Conservation (phyloP, 768 basidiomycete genomes). For the Candolleomyces eurysporus region DNA sequence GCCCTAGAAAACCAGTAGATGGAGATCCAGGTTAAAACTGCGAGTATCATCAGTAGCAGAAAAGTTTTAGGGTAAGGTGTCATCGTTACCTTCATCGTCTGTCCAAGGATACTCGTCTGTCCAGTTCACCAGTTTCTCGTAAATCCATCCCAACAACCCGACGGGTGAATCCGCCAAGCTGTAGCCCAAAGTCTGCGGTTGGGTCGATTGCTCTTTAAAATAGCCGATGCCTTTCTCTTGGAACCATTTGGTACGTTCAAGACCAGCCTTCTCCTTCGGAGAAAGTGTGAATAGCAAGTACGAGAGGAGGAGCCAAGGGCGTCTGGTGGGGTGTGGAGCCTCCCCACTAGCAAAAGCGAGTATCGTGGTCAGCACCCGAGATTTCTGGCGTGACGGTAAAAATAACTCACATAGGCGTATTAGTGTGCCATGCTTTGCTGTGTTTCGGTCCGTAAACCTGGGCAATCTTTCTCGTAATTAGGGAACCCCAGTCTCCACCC, state of each 20-base stretch:
- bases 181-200: conserved; percentile 56
- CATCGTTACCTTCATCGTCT: conserved; percentile 48
- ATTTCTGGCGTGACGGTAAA: neutral
- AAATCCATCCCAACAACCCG: conserved; percentile 53
- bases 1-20: conserved; percentile 57
- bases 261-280: conserved; percentile 31
- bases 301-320: conserved; percentile 23
- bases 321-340: conserved; percentile 19
- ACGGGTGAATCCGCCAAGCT: conserved; percentile 55
- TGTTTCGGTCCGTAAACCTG: conserved; percentile 32
- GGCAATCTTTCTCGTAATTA: conserved; percentile 29
- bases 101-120: conserved; percentile 52
- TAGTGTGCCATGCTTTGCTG: conserved; percentile 53
- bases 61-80: neutral
- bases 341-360: conserved; percentile 6
- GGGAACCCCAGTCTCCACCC: conserved; percentile 25
- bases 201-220: conserved; percentile 37
- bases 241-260: conserved; percentile 29
- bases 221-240: conserved; percentile 34
- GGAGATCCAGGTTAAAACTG: conserved; percentile 60
- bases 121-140: conserved; percentile 46
- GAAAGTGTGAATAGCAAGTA: conserved; percentile 27
- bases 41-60: no score
- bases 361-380: neutral
- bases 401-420: conserved; percentile 36